phyloP scores from a whole-genome alignment of 2,329 filamentous ascomycete genomes.

The Seiridium unicorne region DNA sequence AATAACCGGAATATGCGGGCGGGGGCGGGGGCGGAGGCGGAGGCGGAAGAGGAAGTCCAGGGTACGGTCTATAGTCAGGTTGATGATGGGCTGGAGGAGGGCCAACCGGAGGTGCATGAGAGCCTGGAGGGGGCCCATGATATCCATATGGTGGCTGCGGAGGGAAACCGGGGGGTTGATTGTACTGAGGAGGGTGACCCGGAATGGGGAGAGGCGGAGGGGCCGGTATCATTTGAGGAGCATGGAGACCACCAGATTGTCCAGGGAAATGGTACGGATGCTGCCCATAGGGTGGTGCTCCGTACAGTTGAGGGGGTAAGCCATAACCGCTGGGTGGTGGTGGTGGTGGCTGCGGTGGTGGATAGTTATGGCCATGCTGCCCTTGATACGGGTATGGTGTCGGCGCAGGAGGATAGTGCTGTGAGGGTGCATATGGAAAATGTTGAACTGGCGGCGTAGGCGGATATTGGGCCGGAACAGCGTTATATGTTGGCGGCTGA shows the following conservation, averaged over 20 bases:
- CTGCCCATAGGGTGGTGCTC: background rate
- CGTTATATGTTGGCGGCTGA: conserved; percentile 15
- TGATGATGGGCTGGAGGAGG: conserved; percentile 2
- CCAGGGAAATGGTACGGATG: background rate
- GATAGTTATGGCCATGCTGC: background rate
- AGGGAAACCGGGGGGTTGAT: background rate
- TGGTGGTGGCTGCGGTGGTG: background rate
- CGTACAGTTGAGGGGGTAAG: background rate
- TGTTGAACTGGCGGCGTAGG: background rate
- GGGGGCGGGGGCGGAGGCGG: background rate
- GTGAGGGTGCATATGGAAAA: conserved; percentile 39
- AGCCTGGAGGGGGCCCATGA: background rate
- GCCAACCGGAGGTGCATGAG: background rate
- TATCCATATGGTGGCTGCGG: background rate
- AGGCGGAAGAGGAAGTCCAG: background rate
- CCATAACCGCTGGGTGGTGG: background rate
- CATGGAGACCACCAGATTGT: conserved; percentile 2
- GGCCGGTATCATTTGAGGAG: background rate
- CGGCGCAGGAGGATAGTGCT: background rate
- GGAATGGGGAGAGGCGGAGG: background rate
- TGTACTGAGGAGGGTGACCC: background rate
- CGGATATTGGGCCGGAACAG: conserved; percentile 11
- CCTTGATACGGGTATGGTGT: background rate
- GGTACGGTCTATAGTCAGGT: conserved; percentile 1
- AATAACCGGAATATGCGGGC: too few relatives aligned